These are phyloP conservation scores for Gossypium bickii DNA, from an alignment of 345 rosid species.

Conservation along the genomic window DNA sequence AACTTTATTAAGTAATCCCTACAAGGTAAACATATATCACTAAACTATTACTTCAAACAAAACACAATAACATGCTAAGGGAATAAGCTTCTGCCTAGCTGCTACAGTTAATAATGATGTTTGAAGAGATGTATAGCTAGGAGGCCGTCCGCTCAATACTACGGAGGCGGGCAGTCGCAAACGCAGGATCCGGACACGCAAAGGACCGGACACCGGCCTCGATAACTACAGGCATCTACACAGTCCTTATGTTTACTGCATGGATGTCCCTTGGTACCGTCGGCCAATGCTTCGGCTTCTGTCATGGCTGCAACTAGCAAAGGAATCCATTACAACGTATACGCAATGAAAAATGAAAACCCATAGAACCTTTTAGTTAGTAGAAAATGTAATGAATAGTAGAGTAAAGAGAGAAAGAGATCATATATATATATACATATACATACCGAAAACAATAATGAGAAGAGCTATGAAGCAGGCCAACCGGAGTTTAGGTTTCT, in stretches of 20 bases:
- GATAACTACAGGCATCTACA: slow-evolving; percentile 12
- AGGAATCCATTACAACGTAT: neutral
- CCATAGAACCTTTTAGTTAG: no score
- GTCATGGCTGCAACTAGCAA: neutral
- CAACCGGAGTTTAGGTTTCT: neutral
- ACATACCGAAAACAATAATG: slow-evolving; percentile 1
- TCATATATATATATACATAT: neutral
- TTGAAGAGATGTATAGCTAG: neutral
- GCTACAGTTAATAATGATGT: neutral
- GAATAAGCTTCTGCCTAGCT: neutral
- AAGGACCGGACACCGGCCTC: slow-evolving; percentile 8
- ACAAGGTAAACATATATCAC: neutral
- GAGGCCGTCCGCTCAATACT: neutral
- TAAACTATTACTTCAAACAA: neutral
- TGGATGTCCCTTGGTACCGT: slow-evolving; percentile 5
- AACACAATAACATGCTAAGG: neutral
- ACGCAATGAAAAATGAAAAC: neutral
- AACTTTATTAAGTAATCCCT: neutral
- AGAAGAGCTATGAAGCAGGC: slow-evolving; percentile 10
- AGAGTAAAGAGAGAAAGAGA: neutral
- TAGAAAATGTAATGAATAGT: neutral
- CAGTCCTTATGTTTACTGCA: slow-evolving; percentile 7
- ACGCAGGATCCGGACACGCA: slow-evolving; percentile 4
- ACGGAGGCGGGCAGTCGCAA: slow-evolving; percentile 12
- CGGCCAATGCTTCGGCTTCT: neutral